Base-by-base conservation (phyloP, 2,329 filamentous ascomycete genomes). In the Bipolaris oryzae region DNA sequence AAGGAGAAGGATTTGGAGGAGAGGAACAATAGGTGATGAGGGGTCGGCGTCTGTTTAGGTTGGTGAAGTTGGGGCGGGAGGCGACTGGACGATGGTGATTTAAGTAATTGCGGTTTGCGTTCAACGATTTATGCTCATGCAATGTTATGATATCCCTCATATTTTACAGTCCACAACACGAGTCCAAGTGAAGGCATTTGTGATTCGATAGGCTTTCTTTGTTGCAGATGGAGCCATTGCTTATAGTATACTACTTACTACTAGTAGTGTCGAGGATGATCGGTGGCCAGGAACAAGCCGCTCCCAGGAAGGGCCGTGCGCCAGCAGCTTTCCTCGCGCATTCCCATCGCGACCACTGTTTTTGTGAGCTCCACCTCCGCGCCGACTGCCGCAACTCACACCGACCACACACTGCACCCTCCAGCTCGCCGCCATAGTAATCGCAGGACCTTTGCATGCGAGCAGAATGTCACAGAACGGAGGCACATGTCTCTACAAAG, bases 1-100 rank as follows among this genome's bases (percentile, higher is more conserved):
- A 91, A 89, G 57, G 94, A 95, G 43, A 99, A 99, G 82, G 95
- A 99, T 71, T 78, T 94, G 74, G 94, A 98, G 74, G 96, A 96
- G 56, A 62, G 67, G 38, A 67, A 66, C 35, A 67, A 66, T 33
- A 64, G 55, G 43, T 67, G 57, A 67, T 38, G 33, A 37, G 31
- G 13, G 20, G 4, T 35, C 44, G 16, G 23, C n/a, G 44, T 20
- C 15, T 42, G 20, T 43, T 10, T 28, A 28, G 25, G 7, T 34
- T 15, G 28, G 38, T 23, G 7, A 2, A 23, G 15, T 35, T 5
- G 18, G 4, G 10, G n/a, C 41, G 15, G 20, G 34, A 16, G 28
- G 47, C 15, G 55, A n/a, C 25, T 5, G 25, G 16, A 43, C 37
- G 13, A 18, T 41, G 45, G 55, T 50, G 60, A 50, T 45, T n/a